Base-by-base conservation (phyloP, 495 filamentous ascomycete species). In the Aspergillus nidulans region DNA sequence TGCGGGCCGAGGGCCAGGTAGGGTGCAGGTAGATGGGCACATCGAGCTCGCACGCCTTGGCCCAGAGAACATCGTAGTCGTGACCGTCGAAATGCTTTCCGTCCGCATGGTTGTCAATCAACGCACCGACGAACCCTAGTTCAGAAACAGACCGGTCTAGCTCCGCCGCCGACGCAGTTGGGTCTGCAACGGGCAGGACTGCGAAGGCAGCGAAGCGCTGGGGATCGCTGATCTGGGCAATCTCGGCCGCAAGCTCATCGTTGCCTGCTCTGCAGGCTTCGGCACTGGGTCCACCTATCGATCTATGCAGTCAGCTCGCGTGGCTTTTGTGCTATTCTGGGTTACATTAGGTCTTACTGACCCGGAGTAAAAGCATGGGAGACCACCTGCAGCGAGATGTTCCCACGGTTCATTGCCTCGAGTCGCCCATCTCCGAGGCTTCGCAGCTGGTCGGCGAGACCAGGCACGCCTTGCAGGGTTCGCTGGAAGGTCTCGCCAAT, bases 21-120 rank as follows among this genome's bases (percentile, higher is more conserved):
- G 81, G 80, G 49, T 84, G 80, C 38, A 84, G 59, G 57, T 84
- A 84, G 9, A 84, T 64, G 0, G 77, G 77, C n/a, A 78, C 79
- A 28, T 75, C 74, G 1, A 85, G 69, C 47, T 79, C 75, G 28
- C 69, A 66, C 3, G 71, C 59, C 0, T 65, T 63, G 30, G 64
- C 54, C 78, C 78, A 82, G 62, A 83, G 83, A 8, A 63, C 66
- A 46, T 77, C 68, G 51, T 75, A 82, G 21, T 70, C 69, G 1
- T 68, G 65, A 19, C 63, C 60, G 49, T 82, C 79, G 59, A 77
- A 83, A 36, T 46, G 39, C 15, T 47, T 15, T 10, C 16, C 16
- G 9, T 38, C 18, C 2, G 21, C 52, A 12, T 24, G 26, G 19
- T 40, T 18, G n/a, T 47, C 66, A 23, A 82, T 51, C 52, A 84